These are phyloP conservation scores for Capsicum baccatum DNA, from an alignment of 257 asterid species.

Conservation along the genomic window DNA sequence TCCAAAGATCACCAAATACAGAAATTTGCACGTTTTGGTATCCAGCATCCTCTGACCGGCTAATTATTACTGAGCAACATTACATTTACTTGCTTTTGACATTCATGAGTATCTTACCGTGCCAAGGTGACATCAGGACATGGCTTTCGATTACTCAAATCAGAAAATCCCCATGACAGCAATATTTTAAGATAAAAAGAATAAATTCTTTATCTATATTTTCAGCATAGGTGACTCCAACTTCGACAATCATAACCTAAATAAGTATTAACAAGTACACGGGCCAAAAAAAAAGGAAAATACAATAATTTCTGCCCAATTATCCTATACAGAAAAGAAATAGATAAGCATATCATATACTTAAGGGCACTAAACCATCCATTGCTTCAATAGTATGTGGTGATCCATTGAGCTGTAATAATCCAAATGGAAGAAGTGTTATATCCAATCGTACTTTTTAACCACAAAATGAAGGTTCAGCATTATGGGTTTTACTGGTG, in stretches of 20 bases:
- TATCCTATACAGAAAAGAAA: not conserved
- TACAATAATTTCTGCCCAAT: not conserved
- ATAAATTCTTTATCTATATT: conserved; percentile 5
- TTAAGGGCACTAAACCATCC: conserved; percentile 7
- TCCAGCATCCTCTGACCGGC: not conserved
- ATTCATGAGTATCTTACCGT: conserved; percentile 5
- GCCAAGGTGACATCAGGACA: not conserved
- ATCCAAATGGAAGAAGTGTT: conserved; percentile 6
- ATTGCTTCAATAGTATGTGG: not conserved
- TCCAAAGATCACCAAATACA: not conserved
- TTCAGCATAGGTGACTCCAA: conserved; percentile 9
- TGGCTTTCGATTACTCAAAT: not conserved
- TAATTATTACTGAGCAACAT: not conserved
- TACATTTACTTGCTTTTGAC: conserved; percentile 11
- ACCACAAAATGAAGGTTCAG: conserved; percentile 3
- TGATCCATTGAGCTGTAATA: not conserved
- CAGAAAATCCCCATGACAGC: not conserved
- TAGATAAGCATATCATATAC: not conserved
- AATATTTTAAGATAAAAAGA: not conserved
- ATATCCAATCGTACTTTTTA: conserved; percentile 13
- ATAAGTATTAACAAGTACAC: not conserved
- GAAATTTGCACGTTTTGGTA: conserved; percentile 1
- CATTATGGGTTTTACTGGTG: not conserved
- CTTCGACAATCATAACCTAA: not conserved
- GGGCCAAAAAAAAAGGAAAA: not conserved